These are phyloP conservation scores for Trypanosoma avium DNA, from an alignment of 208 protist species.

Conservation along the genomic window DNA sequence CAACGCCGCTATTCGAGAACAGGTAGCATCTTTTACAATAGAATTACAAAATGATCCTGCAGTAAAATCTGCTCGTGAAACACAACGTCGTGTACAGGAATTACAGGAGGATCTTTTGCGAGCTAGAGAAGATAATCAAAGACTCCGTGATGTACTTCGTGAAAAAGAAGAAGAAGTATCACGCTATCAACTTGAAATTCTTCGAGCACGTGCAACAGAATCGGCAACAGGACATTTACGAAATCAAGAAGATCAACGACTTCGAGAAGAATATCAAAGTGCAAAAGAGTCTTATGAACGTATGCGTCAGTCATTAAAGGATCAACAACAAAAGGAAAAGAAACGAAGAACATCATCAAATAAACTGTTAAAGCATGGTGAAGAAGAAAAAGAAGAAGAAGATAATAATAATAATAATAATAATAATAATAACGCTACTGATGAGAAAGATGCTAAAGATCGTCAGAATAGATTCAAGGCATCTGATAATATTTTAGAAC, in stretches of 20 bases:
- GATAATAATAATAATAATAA: conserved; percentile 6
- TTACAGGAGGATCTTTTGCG: conserved; percentile 68
- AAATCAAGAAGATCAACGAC: conserved; percentile 15
- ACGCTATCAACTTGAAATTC: conserved; percentile 69
- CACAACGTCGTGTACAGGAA: conserved; percentile 50
- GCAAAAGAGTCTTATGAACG: conserved; percentile 52
- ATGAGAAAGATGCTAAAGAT: background rate
- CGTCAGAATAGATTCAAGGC: background rate
- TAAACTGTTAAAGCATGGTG: conserved; percentile 25
- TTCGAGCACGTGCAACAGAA: conserved; percentile 47
- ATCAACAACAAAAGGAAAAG: conserved; percentile 24
- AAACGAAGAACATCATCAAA: conserved; percentile 22
- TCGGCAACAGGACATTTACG: conserved; percentile 17
- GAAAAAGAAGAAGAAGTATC: conserved; percentile 74
- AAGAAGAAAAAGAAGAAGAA: conserved; percentile 17
- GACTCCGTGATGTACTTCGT: conserved; percentile 44
- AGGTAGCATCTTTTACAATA: conserved; percentile 82
- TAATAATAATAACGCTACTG: background rate
- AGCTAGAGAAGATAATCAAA: conserved; percentile 37
- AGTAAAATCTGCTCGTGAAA: conserved; percentile 72
- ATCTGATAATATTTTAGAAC: background rate
- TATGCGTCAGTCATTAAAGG: conserved; percentile 43
- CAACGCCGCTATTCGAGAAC: conserved; percentile 76
- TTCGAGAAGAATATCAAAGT: conserved; percentile 42
- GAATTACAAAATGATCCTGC: conserved; percentile 88